Conservation (phyloP, 148 eudicot species). For the Selenicereus undatus region DNA sequence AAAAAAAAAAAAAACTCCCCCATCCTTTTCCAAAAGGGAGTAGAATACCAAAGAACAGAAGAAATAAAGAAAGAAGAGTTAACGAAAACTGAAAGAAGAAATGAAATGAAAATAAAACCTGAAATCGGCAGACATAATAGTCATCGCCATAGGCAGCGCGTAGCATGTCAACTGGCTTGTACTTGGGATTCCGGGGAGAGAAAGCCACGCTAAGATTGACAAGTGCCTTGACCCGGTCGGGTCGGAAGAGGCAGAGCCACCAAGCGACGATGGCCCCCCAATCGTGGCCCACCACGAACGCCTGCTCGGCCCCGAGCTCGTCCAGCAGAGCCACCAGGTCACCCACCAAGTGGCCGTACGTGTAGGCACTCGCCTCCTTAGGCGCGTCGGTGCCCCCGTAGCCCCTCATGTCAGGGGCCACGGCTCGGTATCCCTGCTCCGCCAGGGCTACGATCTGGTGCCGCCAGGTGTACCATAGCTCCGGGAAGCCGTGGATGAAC, state of each 20-base stretch:
- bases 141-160: conserved; percentile 27
- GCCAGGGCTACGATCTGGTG: conserved; percentile 56
- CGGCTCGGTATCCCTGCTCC: conserved; percentile 44
- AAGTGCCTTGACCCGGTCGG: conserved; percentile 36
- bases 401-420: conserved; percentile 69
- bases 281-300: conserved; percentile 42
- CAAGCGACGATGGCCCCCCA: conserved; percentile 24
- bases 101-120: neutral
- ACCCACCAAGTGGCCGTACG: conserved; percentile 47
- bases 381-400: conserved; percentile 58
- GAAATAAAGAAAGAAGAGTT: too few relatives aligned
- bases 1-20: too few relatives aligned
- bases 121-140: conserved; percentile 28
- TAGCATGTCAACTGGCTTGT: neutral
- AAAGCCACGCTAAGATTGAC: conserved; percentile 26
- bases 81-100: too few relatives aligned
- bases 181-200: conserved; percentile 17
- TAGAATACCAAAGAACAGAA: too few relatives aligned
- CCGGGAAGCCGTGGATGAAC: conserved; percentile 63
- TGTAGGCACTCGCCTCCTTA: conserved; percentile 36
- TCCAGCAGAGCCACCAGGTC: conserved; percentile 55
- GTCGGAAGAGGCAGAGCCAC: conserved; percentile 26
- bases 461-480: conserved; percentile 68
- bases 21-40: too few relatives aligned
- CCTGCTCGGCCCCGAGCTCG: conserved; percentile 33